These are phyloP conservation scores for Dothistroma septosporum DNA, from an alignment of 2,329 filamentous ascomycete species.

Conservation along the genomic window DNA sequence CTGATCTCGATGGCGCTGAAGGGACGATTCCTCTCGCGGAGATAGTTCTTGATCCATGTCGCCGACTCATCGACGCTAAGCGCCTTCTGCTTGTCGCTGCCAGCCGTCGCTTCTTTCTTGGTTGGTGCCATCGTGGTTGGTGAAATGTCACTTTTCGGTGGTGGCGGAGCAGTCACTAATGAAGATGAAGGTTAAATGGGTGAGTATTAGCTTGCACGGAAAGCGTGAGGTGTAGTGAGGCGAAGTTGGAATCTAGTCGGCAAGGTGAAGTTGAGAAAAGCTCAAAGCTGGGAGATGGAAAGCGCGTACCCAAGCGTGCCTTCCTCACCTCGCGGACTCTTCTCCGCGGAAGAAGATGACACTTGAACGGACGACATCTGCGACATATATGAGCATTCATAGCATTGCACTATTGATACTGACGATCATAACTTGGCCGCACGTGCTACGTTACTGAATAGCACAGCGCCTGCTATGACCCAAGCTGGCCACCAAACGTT, in stretches of 20 bases:
- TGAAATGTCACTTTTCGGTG: too few species aligned
- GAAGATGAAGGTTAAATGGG: not conserved
- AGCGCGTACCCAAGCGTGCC: not conserved
- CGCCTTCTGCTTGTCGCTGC: constrained; percentile 26
- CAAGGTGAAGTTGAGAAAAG: not conserved
- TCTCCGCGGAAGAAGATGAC: not conserved
- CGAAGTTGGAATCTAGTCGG: not conserved
- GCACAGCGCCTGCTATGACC: constrained; percentile 26
- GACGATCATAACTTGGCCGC: not conserved
- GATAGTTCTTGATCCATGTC: constrained; percentile 30
- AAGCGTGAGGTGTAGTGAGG: not conserved
- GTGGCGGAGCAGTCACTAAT: too few species aligned
- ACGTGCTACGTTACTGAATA: constrained; percentile 22
- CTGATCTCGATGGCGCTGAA: constrained; percentile 36
- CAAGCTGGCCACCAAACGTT: constrained; percentile 34
- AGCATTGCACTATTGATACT: not conserved
- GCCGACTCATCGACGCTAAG: constrained; percentile 31
- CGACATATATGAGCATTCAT: not conserved
- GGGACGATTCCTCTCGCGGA: constrained; percentile 32
- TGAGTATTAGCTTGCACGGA: not conserved
- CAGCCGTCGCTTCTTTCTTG: constrained; percentile 24
- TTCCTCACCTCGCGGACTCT: not conserved
- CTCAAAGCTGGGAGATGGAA: not conserved
- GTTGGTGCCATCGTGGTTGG: constrained; percentile 29
- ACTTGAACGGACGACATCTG: not conserved